A percentile compares a stretch with the other conserved stretches of the same genome.
Evolutionary conservation across 2,329 filamentous ascomycete species (phyloP).

Genomic region (Fusarium tanahbumbuense): DNA sequence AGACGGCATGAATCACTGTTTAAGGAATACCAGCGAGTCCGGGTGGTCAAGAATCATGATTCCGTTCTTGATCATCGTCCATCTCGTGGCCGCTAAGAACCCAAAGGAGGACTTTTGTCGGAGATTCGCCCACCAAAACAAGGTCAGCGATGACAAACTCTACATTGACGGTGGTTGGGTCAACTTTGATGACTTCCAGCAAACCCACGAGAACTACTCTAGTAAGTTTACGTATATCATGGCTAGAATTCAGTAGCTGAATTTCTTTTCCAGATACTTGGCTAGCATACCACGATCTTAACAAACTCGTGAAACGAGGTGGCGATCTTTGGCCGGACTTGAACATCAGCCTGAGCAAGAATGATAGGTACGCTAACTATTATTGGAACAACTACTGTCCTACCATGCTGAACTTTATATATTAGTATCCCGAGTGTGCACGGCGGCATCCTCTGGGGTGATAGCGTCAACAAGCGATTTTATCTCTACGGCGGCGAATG

Average conservation of each 20-base stretch:
- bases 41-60: too few relatives aligned
- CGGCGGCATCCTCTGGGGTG: not conserved
- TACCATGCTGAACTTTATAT: rapidly evolving
- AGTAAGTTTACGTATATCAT: too few relatives aligned
- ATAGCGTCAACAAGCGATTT: constrained; percentile 2
- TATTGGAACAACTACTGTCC: rapidly evolving
- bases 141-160: not conserved
- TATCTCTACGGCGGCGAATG: constrained; percentile 5
- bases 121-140: not conserved
- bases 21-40: too few relatives aligned
- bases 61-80: too few relatives aligned
- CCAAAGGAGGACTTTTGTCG: constrained; percentile 1
- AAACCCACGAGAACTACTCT: constrained; percentile 5
- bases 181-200: constrained; percentile 13
- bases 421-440: not conserved
- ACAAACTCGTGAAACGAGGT: not conserved
- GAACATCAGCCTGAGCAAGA: not conserved
- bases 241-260: too few relatives aligned
- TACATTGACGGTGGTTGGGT: constrained; percentile 10
- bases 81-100: not conserved
- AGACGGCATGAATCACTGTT: too few relatives aligned
- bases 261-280: not conserved
- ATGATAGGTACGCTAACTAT: not conserved
- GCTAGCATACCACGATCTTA: constrained; percentile 1
- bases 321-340: constrained; percentile 2